phyloP scores from a whole-genome alignment of 2,329 filamentous ascomycete genomes.

The Fusarium camptoceras region DNA sequence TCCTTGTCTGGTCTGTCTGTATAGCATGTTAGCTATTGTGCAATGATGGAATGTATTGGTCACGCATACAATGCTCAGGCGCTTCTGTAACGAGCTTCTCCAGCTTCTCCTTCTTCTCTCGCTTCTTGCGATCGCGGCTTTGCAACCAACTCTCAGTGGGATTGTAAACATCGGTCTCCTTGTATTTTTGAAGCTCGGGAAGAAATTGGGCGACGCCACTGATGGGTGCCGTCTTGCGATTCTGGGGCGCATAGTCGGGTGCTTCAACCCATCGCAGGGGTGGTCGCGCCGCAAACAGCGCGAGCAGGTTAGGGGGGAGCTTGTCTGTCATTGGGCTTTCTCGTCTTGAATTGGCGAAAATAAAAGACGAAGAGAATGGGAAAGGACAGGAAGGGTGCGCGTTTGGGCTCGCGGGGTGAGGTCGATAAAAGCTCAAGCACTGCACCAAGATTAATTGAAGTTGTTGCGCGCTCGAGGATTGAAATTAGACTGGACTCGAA shows the following conservation, averaged over 20 bases:
- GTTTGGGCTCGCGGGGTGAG: constrained; percentile 19
- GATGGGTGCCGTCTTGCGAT: constrained; percentile 80
- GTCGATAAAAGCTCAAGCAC: constrained; percentile 17
- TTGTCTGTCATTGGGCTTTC: constrained; percentile 86
- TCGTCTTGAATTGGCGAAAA: constrained; percentile 12
- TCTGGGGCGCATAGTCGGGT: constrained; percentile 83
- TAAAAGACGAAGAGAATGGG: constrained; percentile 1
- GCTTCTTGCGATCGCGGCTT: constrained; percentile 82
- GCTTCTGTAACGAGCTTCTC: constrained; percentile 73
- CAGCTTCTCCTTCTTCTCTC: constrained; percentile 79
- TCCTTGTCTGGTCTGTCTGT: constrained; percentile 86
- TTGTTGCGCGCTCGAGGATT: constrained; percentile 40
- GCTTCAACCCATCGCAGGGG: constrained; percentile 90
- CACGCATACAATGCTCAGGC: constrained; percentile 69
- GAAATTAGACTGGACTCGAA: constrained; percentile 42
- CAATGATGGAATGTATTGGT: neutral
- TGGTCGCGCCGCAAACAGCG: constrained; percentile 94
- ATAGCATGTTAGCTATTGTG: constrained; percentile 29
- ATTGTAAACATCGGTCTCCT: constrained; percentile 78
- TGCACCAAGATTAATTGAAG: constrained; percentile 28
- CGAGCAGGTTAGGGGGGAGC: constrained; percentile 89
- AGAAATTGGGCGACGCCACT: constrained; percentile 81
- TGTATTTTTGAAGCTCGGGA: constrained; percentile 79
- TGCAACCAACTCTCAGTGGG: constrained; percentile 95
- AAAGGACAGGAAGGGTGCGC: constrained; percentile 13